Conservation (phyloP, 208 protist species). For the Leishmania tropica region DNA sequence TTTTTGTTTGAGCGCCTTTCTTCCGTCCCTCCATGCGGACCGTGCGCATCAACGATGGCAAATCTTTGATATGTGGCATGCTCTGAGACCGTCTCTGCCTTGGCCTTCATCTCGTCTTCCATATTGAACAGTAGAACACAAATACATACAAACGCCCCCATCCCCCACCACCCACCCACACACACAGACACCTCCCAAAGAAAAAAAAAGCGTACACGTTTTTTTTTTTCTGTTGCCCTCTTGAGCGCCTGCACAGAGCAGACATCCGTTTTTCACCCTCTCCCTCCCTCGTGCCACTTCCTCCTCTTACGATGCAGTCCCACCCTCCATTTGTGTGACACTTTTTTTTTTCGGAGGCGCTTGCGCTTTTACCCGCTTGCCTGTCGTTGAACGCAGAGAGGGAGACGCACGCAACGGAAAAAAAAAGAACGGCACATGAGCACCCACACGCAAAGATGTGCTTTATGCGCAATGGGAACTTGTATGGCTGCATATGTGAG, state of each 20-base stretch:
- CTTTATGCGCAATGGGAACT: not conserved
- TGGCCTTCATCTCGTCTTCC: not conserved
- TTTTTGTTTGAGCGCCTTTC: not conserved
- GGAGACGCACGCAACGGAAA: not conserved
- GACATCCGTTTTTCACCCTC: not conserved
- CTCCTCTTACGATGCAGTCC: not conserved
- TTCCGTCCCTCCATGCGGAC: not conserved
- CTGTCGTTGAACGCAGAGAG: not conserved
- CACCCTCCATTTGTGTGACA: not conserved
- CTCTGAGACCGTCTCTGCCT: not conserved
- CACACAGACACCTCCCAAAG: not conserved
- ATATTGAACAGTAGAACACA: not conserved
- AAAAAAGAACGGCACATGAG: not conserved
- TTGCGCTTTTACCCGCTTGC: not conserved
- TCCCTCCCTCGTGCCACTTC: not conserved
- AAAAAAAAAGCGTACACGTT: not conserved
- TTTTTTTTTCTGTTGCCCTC: not conserved
- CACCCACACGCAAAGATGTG: not conserved
- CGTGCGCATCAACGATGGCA: not conserved
- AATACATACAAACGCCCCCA: not conserved
- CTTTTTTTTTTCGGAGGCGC: not conserved
- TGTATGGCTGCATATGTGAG: not conserved
- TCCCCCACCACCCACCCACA: not conserved
- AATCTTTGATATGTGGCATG: not conserved
- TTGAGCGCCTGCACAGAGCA: not conserved